Evolutionary conservation across 345 rosid genomes (phyloP), one percentile per base, ranked within the genome.

Genomic region (Salix purpurea): DNA sequence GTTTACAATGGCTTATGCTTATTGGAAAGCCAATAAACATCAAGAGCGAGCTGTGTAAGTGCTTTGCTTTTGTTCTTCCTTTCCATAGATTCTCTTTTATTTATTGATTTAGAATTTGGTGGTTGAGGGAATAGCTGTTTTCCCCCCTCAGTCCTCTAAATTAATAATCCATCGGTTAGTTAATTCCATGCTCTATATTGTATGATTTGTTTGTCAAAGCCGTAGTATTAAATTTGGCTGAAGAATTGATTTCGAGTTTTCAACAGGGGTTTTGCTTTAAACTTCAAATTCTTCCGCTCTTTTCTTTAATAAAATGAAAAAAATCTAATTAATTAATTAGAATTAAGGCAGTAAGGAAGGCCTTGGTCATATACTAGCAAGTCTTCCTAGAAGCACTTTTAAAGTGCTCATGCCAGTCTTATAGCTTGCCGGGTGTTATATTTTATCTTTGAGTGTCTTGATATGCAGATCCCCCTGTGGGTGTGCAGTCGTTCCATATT

Each of bases 1-100:
- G 91, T 96, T 93, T 86, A 90, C 98, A 74, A 94, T 96, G 98
- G 92, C 98, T 56, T 96, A 92, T 68, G 97, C 99, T 83, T 94
- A 92, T 80, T 93, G 99, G 99, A 96, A 92, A 85, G 99, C 97
- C 74, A 87, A 89, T 70, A 96, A 96, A 84, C 95, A 93, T 74
- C 58, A 81, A 72, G 98, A 94, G 26, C 89, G 91, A 54, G 87
- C 98, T 48, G 98, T 93, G 99, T 95, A 80, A 83, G 88, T 74
- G 24, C 12, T 58, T 58, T 23, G 64, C 64, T 4, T n/a, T n/a
- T 4, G 46, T 42, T 23, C 12, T 11, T 42, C 11, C 9, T 10
- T 66, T 67, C 26, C 14, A 7, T 42, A 9, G 19, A 12, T 52
- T 70, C 34, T 21, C 23, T 4, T 50, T 26, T 32, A 8, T 10